Evolutionary conservation across 345 rosid genomes (phyloP).

Genomic region (Brassica cretica): DNA sequence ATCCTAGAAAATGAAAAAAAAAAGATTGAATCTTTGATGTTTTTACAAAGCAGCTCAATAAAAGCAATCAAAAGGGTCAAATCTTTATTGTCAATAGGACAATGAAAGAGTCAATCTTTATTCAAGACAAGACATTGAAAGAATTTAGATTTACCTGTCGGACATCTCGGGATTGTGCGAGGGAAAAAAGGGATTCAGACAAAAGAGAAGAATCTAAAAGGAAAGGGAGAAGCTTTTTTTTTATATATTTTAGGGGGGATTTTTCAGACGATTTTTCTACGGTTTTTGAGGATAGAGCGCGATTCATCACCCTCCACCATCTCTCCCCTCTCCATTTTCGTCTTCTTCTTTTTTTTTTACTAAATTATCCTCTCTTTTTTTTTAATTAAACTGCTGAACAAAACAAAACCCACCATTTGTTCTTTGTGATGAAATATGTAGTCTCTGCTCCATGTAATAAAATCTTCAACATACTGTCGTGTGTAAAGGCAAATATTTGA

Average conservation of each 20-base stretch:
- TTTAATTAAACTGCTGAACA: neutral
- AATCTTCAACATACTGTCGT: neutral
- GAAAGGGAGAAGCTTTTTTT: slow-evolving; percentile 14
- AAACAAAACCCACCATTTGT: neutral
- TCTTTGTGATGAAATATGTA: neutral
- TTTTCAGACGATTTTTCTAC: neutral
- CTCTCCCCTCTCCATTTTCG: neutral
- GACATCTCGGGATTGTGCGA: slow-evolving; percentile 35
- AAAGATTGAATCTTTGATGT: neutral
- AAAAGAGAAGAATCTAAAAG: slow-evolving; percentile 27
- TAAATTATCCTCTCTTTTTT: neutral
- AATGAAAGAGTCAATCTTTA: neutral
- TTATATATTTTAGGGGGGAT: neutral
- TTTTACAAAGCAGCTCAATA: neutral
- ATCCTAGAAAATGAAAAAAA: slow-evolving; percentile 38
- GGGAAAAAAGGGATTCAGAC: slow-evolving; percentile 10
- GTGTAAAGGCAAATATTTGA: neutral
- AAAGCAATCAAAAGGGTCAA: neutral
- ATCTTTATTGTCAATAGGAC: neutral
- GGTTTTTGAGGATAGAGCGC: neutral
- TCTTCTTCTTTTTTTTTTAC: neutral
- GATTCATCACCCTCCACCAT: neutral
- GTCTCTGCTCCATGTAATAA: slow-evolving; percentile 4
- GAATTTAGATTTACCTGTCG: slow-evolving; percentile 23
- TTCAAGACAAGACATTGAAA: neutral